Conservation (phyloP, 129 eudicot genomes). For the Mikania micrantha region DNA sequence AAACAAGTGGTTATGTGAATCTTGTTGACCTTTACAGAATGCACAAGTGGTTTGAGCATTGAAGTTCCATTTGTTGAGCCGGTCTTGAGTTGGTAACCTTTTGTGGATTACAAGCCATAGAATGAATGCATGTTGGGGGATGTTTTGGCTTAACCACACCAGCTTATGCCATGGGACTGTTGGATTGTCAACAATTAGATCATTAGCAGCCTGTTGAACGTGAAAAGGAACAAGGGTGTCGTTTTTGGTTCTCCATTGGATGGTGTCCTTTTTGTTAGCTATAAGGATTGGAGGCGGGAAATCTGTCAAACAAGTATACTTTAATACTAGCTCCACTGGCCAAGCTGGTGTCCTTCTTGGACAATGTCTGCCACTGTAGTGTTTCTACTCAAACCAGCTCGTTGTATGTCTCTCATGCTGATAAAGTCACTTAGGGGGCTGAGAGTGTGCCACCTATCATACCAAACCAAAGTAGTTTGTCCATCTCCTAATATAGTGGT, state of each 20-base stretch:
- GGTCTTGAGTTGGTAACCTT: not conserved
- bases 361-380: not conserved
- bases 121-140: not conserved
- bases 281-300: not conserved
- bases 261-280: not conserved
- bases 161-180: not conserved
- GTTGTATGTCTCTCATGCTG: no score
- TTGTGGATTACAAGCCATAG: not conserved
- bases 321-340: not conserved
- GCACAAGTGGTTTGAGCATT: not conserved
- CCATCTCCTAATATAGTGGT: not conserved
- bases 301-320: not conserved
- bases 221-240: no score
- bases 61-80: no score
- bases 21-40: not conserved
- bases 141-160: not conserved
- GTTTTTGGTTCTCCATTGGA: not conserved
- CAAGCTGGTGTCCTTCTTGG: not conserved
- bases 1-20: not conserved
- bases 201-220: not conserved
- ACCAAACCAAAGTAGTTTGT: not conserved
- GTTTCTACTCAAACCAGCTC: no score
- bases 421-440: no score
- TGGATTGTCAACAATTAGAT: no score
- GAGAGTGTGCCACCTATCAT: not conserved